A percentile compares a stretch with the other conserved stretches of the same genome.
Conservation (phyloP, 2,329 filamentous ascomycete species). For the Reticulascus tulasneorum region DNA sequence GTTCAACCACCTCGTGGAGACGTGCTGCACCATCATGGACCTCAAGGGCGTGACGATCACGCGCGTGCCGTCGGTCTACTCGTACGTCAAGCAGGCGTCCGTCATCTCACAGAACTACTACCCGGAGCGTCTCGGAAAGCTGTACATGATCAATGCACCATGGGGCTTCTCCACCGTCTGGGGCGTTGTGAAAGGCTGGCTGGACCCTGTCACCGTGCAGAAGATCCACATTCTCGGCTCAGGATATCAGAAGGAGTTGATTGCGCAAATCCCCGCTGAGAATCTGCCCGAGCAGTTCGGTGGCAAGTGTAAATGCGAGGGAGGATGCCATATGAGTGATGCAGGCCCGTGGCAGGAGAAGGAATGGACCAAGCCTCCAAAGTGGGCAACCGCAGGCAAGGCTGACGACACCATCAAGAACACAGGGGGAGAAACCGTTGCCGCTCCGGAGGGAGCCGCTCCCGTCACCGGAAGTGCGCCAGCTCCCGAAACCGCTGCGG, state of each 20-base stretch:
- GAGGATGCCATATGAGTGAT: constrained; percentile 83
- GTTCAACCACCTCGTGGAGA: constrained; percentile 84
- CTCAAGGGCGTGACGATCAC: constrained; percentile 86
- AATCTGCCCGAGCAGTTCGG: constrained; percentile 87
- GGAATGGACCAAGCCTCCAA: constrained; percentile 61
- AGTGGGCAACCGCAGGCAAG: constrained; percentile 54
- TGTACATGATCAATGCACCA: constrained; percentile 97
- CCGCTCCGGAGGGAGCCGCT: constrained; percentile 20
- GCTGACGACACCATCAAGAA: constrained; percentile 33
- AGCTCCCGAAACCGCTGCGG: constrained; percentile 25
- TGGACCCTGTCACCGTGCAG: constrained; percentile 92
- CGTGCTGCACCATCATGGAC: constrained; percentile 98
- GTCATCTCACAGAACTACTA: constrained; percentile 98
- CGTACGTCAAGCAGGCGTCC: constrained; percentile 80
- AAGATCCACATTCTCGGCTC: constrained; percentile 91
- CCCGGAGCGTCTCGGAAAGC: constrained; percentile 89
- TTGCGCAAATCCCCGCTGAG: constrained; percentile 80
- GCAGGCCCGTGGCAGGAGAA: constrained; percentile 82
- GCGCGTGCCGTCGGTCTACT: constrained; percentile 79
- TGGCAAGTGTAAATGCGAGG: constrained; percentile 74
- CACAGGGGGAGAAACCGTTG: constrained; percentile 33
- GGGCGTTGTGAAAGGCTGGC: constrained; percentile 82
- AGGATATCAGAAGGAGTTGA: constrained; percentile 77
- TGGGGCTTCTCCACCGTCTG: constrained; percentile 92
- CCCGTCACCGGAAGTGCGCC: constrained; percentile 23